Evolutionary conservation across 768 basidiomycete species (phyloP), one percentile per base, ranked within the genome.

Genomic region (Vishniacozyma victoriae): DNA sequence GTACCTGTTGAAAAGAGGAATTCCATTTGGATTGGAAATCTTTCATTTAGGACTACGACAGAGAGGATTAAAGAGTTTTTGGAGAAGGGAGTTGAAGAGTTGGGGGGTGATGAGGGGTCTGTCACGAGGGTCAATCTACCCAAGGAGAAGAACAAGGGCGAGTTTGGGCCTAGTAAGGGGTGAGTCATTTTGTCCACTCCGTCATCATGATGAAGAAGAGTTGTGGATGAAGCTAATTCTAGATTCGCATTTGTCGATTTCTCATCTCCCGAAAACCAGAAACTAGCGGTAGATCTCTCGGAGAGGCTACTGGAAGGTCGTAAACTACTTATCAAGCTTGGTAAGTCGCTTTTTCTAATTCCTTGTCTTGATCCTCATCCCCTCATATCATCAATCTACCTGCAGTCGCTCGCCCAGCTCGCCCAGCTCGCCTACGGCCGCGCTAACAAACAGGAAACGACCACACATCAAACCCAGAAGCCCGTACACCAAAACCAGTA

Each of bases 211-310:
- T 15, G 16, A 20, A 35, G 14, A 48, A 22, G 18, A 33, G 5
- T 16, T 11, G 23, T 12, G 4, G 2, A 46, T 29, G 36, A 46
- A 24, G 22, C 2, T 5, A 26, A 27, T 44, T 27, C 15, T 39
- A 96, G 93, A 31, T 99, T 90, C 71, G 95, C 95, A 29, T 96
- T 96, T 74, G 86, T 97, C 50, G 93, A 97, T 73, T 95, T 97
- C 69, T 78, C 81, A 2, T 83, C 83, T 1, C 73, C 78, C 0
- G 87, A 90, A 25, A 82, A 80, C 12, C 87, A 93, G 65, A 65
- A 62, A 3, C 74, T 78, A 35, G 93, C 91, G 24, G 85, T 96
- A 53, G 76, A 80, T 3, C 75, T 85, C 35, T 88, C 89, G 3
- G 95, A 99, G 70, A 76, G 80, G 26, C 80, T 80, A 45, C 75